These are phyloP conservation scores for Xerocomus cyaneibrunnescens DNA, from an alignment of 1,284 basidiomycete species.

Conservation along the genomic window DNA sequence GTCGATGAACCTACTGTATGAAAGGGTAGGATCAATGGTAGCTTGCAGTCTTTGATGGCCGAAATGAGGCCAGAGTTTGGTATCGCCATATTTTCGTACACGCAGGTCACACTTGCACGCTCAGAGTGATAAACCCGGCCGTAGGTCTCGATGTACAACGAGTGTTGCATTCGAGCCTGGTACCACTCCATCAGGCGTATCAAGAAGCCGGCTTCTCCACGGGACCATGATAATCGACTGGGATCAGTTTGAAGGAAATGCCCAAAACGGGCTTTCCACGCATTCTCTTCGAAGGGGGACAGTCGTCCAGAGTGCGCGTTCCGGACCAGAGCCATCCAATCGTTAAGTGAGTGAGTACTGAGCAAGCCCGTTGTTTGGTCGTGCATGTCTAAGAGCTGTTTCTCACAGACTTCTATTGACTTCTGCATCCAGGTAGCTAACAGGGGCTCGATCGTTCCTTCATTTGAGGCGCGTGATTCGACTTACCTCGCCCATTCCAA, in stretches of 20 bases:
- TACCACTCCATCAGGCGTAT: slow-evolving; percentile 55
- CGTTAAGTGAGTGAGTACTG: slow-evolving; percentile 35
- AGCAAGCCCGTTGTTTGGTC: slow-evolving; percentile 43
- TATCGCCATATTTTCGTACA: slow-evolving; percentile 24
- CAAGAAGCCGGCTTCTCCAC: slow-evolving; percentile 54
- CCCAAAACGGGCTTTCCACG: slow-evolving; percentile 42
- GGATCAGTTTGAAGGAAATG: slow-evolving; percentile 37
- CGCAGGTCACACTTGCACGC: slow-evolving; percentile 7
- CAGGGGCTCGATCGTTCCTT: slow-evolving; percentile 17
- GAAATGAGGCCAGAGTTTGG: slow-evolving; percentile 36
- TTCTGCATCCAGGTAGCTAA: slow-evolving; percentile 47
- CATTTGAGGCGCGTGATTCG: slow-evolving; percentile 12
- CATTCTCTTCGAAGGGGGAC: slow-evolving; percentile 28
- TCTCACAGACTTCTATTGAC: slow-evolving; percentile 46
- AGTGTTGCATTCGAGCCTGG: slow-evolving; percentile 47
- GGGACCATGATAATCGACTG: slow-evolving; percentile 25
- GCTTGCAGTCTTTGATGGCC: slow-evolving; percentile 37
- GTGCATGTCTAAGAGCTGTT: slow-evolving; percentile 47
- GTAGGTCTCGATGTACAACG: slow-evolving; percentile 49
- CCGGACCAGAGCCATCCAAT: slow-evolving; percentile 49
- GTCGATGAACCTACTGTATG: slow-evolving; percentile 43
- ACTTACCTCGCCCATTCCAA: slow-evolving; percentile 50
- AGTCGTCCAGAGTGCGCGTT: slow-evolving; percentile 32
- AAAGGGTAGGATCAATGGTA: slow-evolving; percentile 60
- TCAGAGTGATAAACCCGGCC: slow-evolving; percentile 33